Base-by-base conservation (phyloP, 2,329 filamentous ascomycete species). In the Torrubiella hemipterigena region DNA sequence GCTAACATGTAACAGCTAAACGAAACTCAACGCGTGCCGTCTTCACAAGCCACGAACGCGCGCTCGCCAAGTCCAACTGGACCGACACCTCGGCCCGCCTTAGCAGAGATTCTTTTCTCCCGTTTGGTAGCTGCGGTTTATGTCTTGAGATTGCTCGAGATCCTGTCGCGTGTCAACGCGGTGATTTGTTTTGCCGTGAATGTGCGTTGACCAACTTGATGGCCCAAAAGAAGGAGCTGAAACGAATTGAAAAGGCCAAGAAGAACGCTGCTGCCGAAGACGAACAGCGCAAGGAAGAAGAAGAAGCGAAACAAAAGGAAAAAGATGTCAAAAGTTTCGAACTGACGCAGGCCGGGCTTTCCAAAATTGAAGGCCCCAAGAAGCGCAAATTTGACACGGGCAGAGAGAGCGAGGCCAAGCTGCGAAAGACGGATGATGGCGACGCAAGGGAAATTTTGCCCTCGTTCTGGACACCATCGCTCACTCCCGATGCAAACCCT, bases 111-210 rank as follows among this genome's bases (percentile, higher is more conserved):
- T 91, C 83, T 34, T 96, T 94, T 55, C 74, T 96, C 9, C 79
- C 85, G 5, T 94, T 96, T 53, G 84, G 81, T 32, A 85, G 80
- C 15, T 98, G 89, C 61, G 74, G 79, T 32, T 68, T 98, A 17
- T 98, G 89, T 49, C 77, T 96, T 12, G 73, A 86, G 37, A 72
- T 79, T 7, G 81, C 87, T 14, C 73, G 79, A 18, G 74, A 85
- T 28, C 87, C 91, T 1, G 85, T 95, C 21, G 77, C 84, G 15
- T 96, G 89, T 55, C 63, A 71, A 3, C 72, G 77, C 41, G 89
- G 89, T 38, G 87, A 96, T 54, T 67, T 98, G 11, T 96, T 96
- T 61, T 98, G 89, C 55, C 77, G 85, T 44, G 91, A 96, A 61
- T 98, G 89, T 59, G 87, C 86, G 7, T 73, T 96, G 32, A 77